Evolutionary conservation across 2,329 filamentous ascomycete species (phyloP), one percentile per base, ranked within the genome.

Genomic region (Neopestalotiopsis sp.): DNA sequence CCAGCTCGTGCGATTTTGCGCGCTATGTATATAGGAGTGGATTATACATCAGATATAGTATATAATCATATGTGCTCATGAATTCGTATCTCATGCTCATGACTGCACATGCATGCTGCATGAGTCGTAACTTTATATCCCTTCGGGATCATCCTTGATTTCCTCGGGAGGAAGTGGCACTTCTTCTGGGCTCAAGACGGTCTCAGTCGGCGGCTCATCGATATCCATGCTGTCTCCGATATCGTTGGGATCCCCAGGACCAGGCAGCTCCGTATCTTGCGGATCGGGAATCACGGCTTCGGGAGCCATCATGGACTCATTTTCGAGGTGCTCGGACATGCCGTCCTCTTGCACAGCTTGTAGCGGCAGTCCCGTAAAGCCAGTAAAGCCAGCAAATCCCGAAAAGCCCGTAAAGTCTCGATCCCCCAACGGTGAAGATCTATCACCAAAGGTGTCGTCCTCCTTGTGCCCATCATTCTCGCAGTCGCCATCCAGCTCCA

Each of bases 191-290:
- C 17, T 28, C 24, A 24, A 34, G 14, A 38, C 10, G 12, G 32
- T 34, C 28, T 13, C 49, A 1, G 6, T 45, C n/a, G 28, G 20
- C 14, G 28, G 49, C n/a, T 69, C 71, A 24, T 70, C 69, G 34
- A 67, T 60, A 4, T 78, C 69, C 40, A 67, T 65, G 10, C 45
- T 68, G 67, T 40, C 45, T 20, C 20, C 45, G 45, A 71, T 70
- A 59, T 30, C n/a, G 10, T 10, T 20, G 1, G 45, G 0, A 17
- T 9, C 45, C 9, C 17, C 20, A 20, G n/a, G 9, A 9, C 3
- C 14, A 1, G 45, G 4, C 45, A n/a, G 20, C 20, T 24, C 45
- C 3, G 3, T 9, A 3, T 14, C 17, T 14, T 10, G 45, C 2
- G 20, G n/a, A 52, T 52, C 45, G 10, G 4, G 2, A 5, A n/a